Evolutionary conservation across 2,329 filamentous ascomycete species (phyloP).

Genomic region (Nemania sp.): DNA sequence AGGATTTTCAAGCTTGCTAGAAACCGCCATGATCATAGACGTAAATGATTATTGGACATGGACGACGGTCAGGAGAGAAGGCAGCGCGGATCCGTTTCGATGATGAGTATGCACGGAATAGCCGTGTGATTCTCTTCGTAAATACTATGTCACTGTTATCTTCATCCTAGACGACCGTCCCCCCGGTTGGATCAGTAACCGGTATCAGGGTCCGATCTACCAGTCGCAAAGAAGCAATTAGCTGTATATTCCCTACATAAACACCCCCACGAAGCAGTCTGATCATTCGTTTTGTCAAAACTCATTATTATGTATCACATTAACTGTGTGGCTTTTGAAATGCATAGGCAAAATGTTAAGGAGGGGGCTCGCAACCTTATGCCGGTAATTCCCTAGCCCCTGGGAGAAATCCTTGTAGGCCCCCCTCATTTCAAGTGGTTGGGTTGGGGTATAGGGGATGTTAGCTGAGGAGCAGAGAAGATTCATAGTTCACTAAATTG

Average conservation of each 20-base stretch:
- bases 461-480: background rate
- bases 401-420: background rate
- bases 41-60: background rate
- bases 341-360: slow-evolving; percentile 11
- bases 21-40: slow-evolving; percentile 5
- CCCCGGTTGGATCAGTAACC: no score
- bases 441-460: background rate
- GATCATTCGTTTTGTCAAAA: no score
- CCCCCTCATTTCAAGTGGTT: background rate
- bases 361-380: background rate
- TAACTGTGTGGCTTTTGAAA: background rate
- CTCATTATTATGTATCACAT: background rate
- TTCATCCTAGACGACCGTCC: no score
- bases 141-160: background rate
- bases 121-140: background rate
- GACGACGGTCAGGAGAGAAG: background rate
- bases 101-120: background rate
- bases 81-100: background rate
- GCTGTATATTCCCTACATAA: background rate
- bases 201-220: no score
- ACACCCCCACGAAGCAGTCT: no score
- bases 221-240: no score
- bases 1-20: background rate
- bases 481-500: no score
- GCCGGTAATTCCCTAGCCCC: slow-evolving; percentile 5